A percentile compares a stretch with the other conserved stretches of the same genome.
phyloP scores from a whole-genome alignment of 768 basidiomycete species.

The Termitomyces sp. region DNA sequence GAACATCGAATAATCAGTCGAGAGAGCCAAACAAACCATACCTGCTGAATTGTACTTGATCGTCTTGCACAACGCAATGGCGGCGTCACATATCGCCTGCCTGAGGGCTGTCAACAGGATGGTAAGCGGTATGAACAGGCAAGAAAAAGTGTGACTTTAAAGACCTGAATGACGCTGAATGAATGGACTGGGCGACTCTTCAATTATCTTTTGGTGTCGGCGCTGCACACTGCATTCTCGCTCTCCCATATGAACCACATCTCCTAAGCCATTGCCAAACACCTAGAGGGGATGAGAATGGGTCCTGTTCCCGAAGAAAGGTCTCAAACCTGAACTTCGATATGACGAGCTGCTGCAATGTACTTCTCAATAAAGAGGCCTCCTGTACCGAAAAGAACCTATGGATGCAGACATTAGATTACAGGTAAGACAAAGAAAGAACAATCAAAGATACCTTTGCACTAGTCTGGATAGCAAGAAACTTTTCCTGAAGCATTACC shows the following conservation, averaged over 20 bases:
- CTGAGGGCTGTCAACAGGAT: constrained; percentile 32
- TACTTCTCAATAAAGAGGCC: constrained; percentile 63
- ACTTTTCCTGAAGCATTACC: constrained; percentile 31
- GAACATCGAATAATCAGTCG: not conserved
- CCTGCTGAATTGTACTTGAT: constrained; percentile 61
- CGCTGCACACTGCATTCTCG: constrained; percentile 70
- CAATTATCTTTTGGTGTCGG: constrained; percentile 70
- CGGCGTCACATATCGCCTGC: constrained; percentile 48
- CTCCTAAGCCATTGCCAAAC: constrained; percentile 60
- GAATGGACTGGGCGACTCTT: constrained; percentile 67
- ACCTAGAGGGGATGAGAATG: constrained; percentile 35
- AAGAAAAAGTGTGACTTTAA: constrained; percentile 25
- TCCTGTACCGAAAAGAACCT: constrained; percentile 41
- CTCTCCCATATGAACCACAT: constrained; percentile 63
- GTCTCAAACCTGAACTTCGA: constrained; percentile 55
- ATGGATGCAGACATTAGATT: not conserved
- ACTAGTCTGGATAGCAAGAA: constrained; percentile 33
- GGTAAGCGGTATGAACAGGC: not conserved
- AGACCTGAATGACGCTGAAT: constrained; percentile 40
- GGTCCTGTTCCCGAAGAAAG: not conserved
- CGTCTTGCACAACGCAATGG: constrained; percentile 41
- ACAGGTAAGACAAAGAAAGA: not conserved
- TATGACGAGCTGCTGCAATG: constrained; percentile 51
- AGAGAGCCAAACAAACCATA: constrained; percentile 17
- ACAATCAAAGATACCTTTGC: constrained; percentile 34